Conservation (phyloP, 2,329 filamentous ascomycete genomes). For the Exserohilum rostratum region DNA sequence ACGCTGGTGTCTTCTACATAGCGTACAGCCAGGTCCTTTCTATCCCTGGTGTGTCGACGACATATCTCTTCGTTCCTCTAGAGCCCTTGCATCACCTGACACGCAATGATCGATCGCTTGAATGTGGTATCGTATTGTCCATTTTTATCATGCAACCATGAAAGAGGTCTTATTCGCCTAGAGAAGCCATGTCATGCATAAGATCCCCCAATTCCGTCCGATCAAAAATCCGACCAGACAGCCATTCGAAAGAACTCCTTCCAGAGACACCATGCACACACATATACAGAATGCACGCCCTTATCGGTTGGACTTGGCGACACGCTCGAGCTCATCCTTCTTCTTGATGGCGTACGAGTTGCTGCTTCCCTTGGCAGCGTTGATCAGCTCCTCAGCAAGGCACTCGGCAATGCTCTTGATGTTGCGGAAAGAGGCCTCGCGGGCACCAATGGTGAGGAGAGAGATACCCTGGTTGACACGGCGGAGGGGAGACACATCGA, state of each 20-base stretch:
- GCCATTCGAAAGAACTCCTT: conserved; percentile 45
- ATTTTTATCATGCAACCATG: conserved; percentile 51
- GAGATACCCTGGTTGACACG: conserved; percentile 99
- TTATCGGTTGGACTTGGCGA: conserved; percentile 99
- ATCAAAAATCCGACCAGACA: conserved; percentile 35
- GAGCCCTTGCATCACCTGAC: conserved; percentile 16
- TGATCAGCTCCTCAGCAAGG: conserved; percentile 99
- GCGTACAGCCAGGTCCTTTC: not conserved
- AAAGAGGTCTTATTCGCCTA: conserved; percentile 48
- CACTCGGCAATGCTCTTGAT: conserved; percentile 99
- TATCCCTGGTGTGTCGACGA: not conserved
- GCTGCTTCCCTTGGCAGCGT: conserved; percentile 99
- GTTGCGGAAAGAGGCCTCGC: conserved; percentile 99
- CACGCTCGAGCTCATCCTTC: conserved; percentile 99
- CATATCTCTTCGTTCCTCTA: not conserved
- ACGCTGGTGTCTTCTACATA: not conserved
- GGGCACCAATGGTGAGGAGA: conserved; percentile 97
- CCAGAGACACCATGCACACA: conserved; percentile 41
- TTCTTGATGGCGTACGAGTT: conserved; percentile 99
- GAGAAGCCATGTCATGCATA: conserved; percentile 47
- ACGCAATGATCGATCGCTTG: conserved; percentile 12
- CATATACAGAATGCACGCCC: conserved; percentile 47
- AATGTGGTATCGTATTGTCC: conserved; percentile 34
- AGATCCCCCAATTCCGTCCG: conserved; percentile 42
- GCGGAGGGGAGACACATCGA: conserved; percentile 99